Evolutionary conservation across 2,329 filamentous ascomycete genomes (phyloP), one percentile per base, ranked within the genome.

Genomic region (Waltergamsia citrina): DNA sequence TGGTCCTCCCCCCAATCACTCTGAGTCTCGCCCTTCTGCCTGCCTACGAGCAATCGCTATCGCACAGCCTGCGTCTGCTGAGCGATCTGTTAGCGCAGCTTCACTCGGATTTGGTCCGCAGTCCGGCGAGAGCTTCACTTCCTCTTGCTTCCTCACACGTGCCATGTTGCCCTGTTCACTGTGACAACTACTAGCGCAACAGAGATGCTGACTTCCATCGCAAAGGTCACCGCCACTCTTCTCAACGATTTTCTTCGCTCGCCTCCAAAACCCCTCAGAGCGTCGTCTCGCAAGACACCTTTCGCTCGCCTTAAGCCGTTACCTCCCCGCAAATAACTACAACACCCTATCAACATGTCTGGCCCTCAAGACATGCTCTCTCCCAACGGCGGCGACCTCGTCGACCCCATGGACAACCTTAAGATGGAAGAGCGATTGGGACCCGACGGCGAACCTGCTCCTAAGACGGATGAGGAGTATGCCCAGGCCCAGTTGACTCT

Each of bases 381-480:
- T 43, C 49, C 69, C 50, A 77, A 73, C 48, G 78, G 77, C 47
- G 72, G 72, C 51, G 73, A 77, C 37, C 57, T 82, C 42, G 52
- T 62, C 41, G 76, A 83, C 35, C 57, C 63, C 39, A 62, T 83
- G 57, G 75, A 81, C 46, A 76, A 78, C 47, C 63, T 85, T 41
- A 78, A 78, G 56, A 56, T 85, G 45, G 69, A 71, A 34, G 80
- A 83, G 38, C 69, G 74, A 42, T 65, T 81, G 35, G 79, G 77
- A 31, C 75, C 78, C 32, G 83, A 92, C 47, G 83, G 84, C 45
- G 85, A 90, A 49, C 74, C 76, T 41, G 74, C 75, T 40, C 90
- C 86, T 50, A 92, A 90, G 67, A 94, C 90, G 38, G 92, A 98
- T 49, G 88, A 96, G 57, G 92, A 98, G 62, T 98, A 98, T 56